Percentiles rank a stretch among this genome's conserved stretches.
These are phyloP conservation scores for Aspergillus bertholletiae DNA, from an alignment of 495 filamentous ascomycete genomes.

Conservation along the genomic window DNA sequence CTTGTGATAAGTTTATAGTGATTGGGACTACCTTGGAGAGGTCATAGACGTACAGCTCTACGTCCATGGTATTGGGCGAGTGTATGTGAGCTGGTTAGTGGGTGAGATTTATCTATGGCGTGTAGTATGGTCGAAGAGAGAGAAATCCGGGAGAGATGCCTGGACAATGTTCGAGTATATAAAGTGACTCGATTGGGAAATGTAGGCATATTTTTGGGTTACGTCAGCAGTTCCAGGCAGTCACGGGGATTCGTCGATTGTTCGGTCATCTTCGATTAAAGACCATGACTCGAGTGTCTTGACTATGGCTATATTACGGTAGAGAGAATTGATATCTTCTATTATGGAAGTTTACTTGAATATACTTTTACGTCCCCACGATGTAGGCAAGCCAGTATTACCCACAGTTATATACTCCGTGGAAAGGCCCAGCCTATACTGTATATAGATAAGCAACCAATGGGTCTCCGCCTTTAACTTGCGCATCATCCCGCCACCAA, in stretches of 20 bases:
- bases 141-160: too few species aligned
- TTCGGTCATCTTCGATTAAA: constrained; percentile 25
- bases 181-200: neutral
- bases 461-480: neutral
- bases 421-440: neutral
- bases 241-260: constrained; percentile 9
- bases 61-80: constrained; percentile 59
- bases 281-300: constrained; percentile 5
- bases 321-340: too few species aligned
- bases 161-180: too few species aligned
- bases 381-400: neutral
- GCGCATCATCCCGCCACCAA: neutral
- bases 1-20: neutral
- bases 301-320: too few species aligned
- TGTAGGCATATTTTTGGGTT: constrained; percentile 30
- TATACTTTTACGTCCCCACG: neutral
- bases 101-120: too few species aligned
- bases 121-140: too few species aligned
- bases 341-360: too few species aligned
- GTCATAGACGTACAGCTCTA: constrained; percentile 91
- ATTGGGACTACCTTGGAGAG: constrained; percentile 61
- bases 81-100: too few species aligned
- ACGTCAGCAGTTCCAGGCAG: constrained; percentile 30
- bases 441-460: neutral
- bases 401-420: neutral